Conservation (phyloP, 1,284 basidiomycete species). For the Garcileccinum viscosum region DNA sequence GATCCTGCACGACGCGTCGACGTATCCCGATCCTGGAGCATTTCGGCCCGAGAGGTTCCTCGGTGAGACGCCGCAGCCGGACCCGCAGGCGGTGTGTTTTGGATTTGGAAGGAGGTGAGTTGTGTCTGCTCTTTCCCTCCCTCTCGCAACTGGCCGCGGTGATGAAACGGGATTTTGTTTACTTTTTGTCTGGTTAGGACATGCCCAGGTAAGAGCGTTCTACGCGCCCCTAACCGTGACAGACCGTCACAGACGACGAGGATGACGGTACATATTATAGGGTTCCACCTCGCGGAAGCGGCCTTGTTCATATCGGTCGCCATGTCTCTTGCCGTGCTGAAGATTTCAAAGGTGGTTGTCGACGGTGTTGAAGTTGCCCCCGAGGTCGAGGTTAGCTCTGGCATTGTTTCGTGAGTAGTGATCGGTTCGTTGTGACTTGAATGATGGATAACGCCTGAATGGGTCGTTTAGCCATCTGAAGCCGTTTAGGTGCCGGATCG, state of each 20-base stretch:
- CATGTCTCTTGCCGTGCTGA: slow-evolving; percentile 25
- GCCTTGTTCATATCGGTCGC: slow-evolving; percentile 24
- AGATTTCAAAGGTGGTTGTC: slow-evolving; percentile 19
- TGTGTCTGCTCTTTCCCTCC: background rate
- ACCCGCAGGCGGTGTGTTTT: slow-evolving; percentile 24
- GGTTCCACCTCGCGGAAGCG: slow-evolving; percentile 20
- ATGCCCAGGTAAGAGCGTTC: slow-evolving; percentile 25
- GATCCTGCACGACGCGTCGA: slow-evolving; percentile 20
- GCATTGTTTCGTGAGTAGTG: slow-evolving; percentile 15
- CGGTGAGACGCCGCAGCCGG: slow-evolving; percentile 20
- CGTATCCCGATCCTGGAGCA: slow-evolving; percentile 25
- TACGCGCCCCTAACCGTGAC: background rate
- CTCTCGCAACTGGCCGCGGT: background rate
- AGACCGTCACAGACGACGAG: background rate
- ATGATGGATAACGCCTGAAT: background rate
- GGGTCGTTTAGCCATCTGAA: slow-evolving; percentile 16
- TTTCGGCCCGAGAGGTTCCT: slow-evolving; percentile 37
- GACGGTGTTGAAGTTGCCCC: slow-evolving; percentile 29
- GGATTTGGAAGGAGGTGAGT: slow-evolving; percentile 30
- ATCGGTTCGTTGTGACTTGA: background rate
- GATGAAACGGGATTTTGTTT: background rate
- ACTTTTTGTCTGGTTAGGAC: slow-evolving; percentile 10
- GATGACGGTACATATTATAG: slow-evolving; percentile 5
- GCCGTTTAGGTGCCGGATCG: slow-evolving; percentile 26
- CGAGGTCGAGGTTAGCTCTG: slow-evolving; percentile 5